Evolutionary conservation across 192 early-diverging fungal species (phyloP).

Genomic region (Entrophospora sp.): DNA sequence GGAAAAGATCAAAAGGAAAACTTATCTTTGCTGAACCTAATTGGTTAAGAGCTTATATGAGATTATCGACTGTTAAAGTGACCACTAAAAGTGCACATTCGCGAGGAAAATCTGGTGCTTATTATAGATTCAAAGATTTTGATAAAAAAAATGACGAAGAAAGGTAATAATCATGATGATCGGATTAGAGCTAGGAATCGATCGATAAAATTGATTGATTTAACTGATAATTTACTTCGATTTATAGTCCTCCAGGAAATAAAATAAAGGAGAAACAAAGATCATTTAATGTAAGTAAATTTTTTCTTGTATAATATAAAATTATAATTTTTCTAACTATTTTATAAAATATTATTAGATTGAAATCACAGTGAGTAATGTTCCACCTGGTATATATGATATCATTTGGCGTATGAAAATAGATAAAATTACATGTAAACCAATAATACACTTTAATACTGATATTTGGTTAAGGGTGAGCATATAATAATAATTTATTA

Average conservation of each 20-base stretch:
- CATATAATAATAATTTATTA: no score
- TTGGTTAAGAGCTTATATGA: background rate
- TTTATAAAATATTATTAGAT: background rate
- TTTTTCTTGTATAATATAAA: background rate
- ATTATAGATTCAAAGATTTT: background rate
- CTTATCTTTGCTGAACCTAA: background rate
- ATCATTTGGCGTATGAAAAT: constrained; percentile 2
- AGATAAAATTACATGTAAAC: background rate
- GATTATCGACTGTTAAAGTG: background rate
- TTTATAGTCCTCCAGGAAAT: no score
- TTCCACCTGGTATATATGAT: background rate
- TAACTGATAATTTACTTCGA: no score
- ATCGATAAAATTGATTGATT: no score
- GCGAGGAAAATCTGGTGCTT: background rate
- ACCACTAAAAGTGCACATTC: background rate
- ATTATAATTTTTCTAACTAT: background rate
- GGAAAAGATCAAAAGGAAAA: background rate
- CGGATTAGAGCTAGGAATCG: no score
- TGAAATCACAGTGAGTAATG: constrained; percentile 5
- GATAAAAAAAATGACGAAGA: background rate
- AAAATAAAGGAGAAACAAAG: background rate
- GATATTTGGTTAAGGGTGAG: constrained; percentile 1
- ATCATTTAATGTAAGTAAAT: background rate
- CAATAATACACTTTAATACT: background rate
- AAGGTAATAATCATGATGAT: no score